Percentiles rank a stretch among this genome's conserved stretches.
These are phyloP conservation scores for Thielaviopsis populi DNA, from an alignment of 2,329 filamentous ascomycete species.

Conservation along the genomic window DNA sequence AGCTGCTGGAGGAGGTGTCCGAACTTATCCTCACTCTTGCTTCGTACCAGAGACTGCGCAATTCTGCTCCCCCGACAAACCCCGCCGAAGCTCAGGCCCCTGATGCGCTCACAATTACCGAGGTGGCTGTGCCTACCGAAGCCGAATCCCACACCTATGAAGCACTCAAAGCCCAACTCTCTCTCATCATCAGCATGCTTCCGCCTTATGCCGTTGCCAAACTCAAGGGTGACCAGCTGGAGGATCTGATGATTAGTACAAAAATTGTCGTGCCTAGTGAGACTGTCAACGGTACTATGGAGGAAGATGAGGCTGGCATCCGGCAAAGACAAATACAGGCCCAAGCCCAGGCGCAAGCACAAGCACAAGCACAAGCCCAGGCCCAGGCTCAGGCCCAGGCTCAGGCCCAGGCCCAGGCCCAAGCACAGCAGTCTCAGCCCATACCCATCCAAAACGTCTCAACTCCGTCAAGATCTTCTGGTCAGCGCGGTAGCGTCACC, in stretches of 20 bases:
- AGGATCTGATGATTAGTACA: slow-evolving; percentile 66
- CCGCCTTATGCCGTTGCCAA: slow-evolving; percentile 79
- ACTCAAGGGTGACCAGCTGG: slow-evolving; percentile 71
- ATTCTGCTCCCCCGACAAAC: slow-evolving; percentile 48
- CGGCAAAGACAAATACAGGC: slow-evolving; percentile 35
- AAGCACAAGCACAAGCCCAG: slow-evolving; percentile 20
- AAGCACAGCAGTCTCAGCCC: slow-evolving; percentile 7
- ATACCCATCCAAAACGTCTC: background rate
- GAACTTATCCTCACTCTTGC: slow-evolving; percentile 62
- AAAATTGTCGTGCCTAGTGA: slow-evolving; percentile 59
- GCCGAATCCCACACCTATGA: slow-evolving; percentile 50
- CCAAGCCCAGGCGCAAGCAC: slow-evolving; percentile 20
- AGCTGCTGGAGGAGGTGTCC: slow-evolving; percentile 56
- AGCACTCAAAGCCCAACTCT: slow-evolving; percentile 58
- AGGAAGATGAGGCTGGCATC: slow-evolving; percentile 57
- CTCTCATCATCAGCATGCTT: slow-evolving; percentile 56
- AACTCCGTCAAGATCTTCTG: slow-evolving; percentile 7
- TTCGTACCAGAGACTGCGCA: slow-evolving; percentile 66
- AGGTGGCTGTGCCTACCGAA: slow-evolving; percentile 49
- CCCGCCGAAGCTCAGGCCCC: slow-evolving; percentile 47
- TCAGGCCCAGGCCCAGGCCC: background rate
- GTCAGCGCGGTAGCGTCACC: slow-evolving; percentile 23
- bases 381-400: slow-evolving; percentile 3
- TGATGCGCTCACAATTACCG: slow-evolving; percentile 53
- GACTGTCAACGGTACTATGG: slow-evolving; percentile 64